phyloP scores from a whole-genome alignment of 805 yeast species.

The Suhomyces sp. region DNA sequence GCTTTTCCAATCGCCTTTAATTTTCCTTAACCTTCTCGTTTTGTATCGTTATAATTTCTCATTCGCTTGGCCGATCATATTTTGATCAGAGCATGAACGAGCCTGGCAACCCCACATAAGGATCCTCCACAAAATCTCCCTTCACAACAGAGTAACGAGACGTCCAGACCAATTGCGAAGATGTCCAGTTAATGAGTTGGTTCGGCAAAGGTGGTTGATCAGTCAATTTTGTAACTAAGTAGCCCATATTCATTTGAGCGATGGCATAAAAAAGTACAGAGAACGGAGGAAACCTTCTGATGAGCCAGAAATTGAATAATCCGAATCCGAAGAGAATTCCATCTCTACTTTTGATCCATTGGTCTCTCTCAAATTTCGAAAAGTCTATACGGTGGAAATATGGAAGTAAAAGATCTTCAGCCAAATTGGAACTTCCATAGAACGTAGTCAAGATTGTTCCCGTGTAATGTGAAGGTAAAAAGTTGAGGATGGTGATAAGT shows the following conservation, averaged over 20 bases:
- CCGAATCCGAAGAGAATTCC: conserved; percentile 60
- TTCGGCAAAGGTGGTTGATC: conserved; percentile 40
- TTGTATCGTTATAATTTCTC: no score
- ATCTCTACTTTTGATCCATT: conserved; percentile 53
- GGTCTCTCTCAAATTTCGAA: conserved; percentile 38
- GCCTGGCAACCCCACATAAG: conserved; percentile 26
- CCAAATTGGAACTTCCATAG: conserved; percentile 47
- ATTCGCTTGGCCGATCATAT: background rate
- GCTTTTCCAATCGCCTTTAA: background rate
- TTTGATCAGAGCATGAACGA: conserved; percentile 14
- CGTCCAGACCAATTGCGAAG: conserved; percentile 34
- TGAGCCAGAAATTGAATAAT: conserved; percentile 42
- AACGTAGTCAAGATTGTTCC: conserved; percentile 41
- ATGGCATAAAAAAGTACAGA: conserved; percentile 51
- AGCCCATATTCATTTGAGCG: conserved; percentile 55
- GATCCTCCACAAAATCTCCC: conserved; percentile 26
- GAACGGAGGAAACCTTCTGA: conserved; percentile 42
- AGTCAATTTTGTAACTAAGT: conserved; percentile 51
- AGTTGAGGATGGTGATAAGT: conserved; percentile 33
- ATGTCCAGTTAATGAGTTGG: conserved; percentile 30
- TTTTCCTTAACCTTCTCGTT: no score
- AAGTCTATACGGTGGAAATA: conserved; percentile 50
- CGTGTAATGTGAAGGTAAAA: conserved; percentile 35
- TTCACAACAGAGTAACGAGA: conserved; percentile 19
- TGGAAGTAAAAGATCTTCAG: conserved; percentile 48